phyloP scores from a whole-genome alignment of 345 rosid genomes.

The Heritiera fomes region DNA sequence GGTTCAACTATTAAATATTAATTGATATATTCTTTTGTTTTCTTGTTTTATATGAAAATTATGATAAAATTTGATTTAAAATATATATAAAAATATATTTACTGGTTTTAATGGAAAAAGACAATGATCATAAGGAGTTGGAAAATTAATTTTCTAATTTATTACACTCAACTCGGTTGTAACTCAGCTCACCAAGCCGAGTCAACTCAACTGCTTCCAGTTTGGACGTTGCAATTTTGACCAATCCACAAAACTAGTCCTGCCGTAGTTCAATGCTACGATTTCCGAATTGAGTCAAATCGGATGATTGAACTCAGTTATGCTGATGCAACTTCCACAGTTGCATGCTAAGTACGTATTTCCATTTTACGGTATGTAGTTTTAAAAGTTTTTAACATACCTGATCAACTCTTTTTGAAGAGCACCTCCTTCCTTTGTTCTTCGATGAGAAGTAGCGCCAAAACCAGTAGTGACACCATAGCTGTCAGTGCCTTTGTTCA shows the following conservation, averaged over 20 bases:
- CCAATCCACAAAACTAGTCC: neutral
- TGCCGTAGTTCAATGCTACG: neutral
- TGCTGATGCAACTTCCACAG: neutral
- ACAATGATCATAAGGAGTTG: too few relatives aligned
- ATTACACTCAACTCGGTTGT: too few relatives aligned
- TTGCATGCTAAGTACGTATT: neutral
- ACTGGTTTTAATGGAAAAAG: too few relatives aligned
- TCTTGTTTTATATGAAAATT: too few relatives aligned
- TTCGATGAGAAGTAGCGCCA: slow-evolving; percentile 65
- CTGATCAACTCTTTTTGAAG: slow-evolving; percentile 75
- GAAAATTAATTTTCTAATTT: too few relatives aligned
- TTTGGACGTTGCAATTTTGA: neutral
- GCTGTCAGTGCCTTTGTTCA: slow-evolving; percentile 67
- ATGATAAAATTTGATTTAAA: too few relatives aligned
- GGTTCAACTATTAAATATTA: too few relatives aligned
- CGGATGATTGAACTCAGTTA: neutral
- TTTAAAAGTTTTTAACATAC: slow-evolving; percentile 25
- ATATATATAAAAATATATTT: too few relatives aligned
- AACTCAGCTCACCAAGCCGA: neutral
- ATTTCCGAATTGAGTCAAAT: neutral
- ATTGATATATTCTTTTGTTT: too few relatives aligned
- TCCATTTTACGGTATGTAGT: neutral
- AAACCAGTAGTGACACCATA: slow-evolving; percentile 82
- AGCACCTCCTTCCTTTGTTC: slow-evolving; percentile 70
- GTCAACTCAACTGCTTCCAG: neutral